Conservation (phyloP, 176 grass and related monocot genomes). For the Luzula sylvatica region DNA sequence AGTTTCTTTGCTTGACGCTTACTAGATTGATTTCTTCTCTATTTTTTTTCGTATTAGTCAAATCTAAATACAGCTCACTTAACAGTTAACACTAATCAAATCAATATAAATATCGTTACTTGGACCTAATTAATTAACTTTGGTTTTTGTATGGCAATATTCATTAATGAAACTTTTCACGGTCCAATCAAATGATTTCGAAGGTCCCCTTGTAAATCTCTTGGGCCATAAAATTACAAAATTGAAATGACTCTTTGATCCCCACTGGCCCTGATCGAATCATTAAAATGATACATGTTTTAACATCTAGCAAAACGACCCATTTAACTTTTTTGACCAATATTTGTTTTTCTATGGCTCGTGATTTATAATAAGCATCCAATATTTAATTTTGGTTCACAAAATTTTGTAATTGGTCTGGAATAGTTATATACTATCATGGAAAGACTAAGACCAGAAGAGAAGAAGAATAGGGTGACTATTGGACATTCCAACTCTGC, state of each 20-base stretch:
- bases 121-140: no score
- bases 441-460: no score
- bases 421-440: no score
- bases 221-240: background rate
- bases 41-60: conserved; percentile 33
- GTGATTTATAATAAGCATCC: background rate
- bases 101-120: no score
- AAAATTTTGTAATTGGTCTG: background rate
- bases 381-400: background rate
- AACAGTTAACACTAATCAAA: background rate
- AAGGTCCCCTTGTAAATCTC: background rate
- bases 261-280: background rate
- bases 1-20: conserved; percentile 29
- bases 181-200: conserved; percentile 13
- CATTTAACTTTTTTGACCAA: no score
- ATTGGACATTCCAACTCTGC: conserved; percentile 10
- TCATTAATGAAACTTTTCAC: no score
- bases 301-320: no score
- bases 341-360: no score
- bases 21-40: conserved; percentile 29
- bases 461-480: conserved; percentile 18
- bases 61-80: conserved; percentile 38
- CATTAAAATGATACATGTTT: background rate
- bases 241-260: conserved; percentile 14
- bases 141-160: no score